Percentiles rank a stretch among this genome's conserved stretches.
These are phyloP conservation scores for Hyaloscypha variabilis DNA, from an alignment of 495 filamentous ascomycete genomes.

Conservation along the genomic window DNA sequence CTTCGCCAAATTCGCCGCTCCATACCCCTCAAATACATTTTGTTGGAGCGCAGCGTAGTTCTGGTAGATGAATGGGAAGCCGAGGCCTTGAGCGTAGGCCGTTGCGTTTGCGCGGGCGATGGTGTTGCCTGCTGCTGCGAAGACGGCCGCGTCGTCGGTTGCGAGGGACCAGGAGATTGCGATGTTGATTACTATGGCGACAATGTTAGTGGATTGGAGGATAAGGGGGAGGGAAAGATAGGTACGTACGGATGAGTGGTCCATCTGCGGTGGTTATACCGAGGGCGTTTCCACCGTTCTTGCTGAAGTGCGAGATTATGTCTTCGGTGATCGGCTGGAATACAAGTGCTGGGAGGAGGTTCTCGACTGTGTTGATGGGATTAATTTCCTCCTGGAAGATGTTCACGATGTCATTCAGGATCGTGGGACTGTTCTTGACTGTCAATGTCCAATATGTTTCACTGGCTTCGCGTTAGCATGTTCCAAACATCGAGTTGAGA, in stretches of 20 bases:
- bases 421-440: slow-evolving; percentile 27
- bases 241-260: slow-evolving; percentile 35
- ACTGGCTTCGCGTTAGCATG: slow-evolving; percentile 8
- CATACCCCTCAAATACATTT: slow-evolving; percentile 47
- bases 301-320: slow-evolving; percentile 42
- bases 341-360: slow-evolving; percentile 45
- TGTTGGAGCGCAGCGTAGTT: slow-evolving; percentile 49
- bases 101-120: slow-evolving; percentile 37
- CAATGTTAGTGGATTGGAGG: not conserved
- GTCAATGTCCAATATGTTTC: slow-evolving; percentile 48
- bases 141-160: slow-evolving; percentile 38
- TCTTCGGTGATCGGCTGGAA: slow-evolving; percentile 50
- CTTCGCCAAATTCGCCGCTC: slow-evolving; percentile 36
- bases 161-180: slow-evolving; percentile 38
- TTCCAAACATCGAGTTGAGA: not conserved
- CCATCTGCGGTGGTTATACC: slow-evolving; percentile 45
- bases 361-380: slow-evolving; percentile 38
- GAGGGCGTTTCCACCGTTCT: slow-evolving; percentile 54
- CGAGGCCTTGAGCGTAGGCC: slow-evolving; percentile 43
- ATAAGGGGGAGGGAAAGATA: not conserved
- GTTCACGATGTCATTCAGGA: slow-evolving; percentile 38
- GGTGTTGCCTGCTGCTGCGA: slow-evolving; percentile 28
- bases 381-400: slow-evolving; percentile 40
- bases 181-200: slow-evolving; percentile 10
- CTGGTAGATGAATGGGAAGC: slow-evolving; percentile 33